A percentile compares a stretch with the other conserved stretches of the same genome.
Conservation (phyloP, 2,329 filamentous ascomycete genomes). For the Botrytis cinerea region DNA sequence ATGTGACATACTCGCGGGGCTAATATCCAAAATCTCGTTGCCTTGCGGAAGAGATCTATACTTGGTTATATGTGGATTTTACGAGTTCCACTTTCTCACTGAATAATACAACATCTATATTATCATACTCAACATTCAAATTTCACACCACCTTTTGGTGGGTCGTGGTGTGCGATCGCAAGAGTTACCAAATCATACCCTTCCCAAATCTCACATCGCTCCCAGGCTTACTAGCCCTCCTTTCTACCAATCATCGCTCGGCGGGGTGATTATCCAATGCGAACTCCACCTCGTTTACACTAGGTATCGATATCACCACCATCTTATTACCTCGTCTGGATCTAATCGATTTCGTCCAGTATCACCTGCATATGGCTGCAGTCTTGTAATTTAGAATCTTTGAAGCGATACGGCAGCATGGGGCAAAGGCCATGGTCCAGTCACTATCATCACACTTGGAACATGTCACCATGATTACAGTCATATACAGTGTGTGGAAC, state of each 20-base stretch:
- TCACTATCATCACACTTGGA: background rate
- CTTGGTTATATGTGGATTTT: constrained; percentile 13
- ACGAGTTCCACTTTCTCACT: constrained; percentile 5
- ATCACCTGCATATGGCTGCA: background rate
- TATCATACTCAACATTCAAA: background rate
- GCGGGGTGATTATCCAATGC: background rate
- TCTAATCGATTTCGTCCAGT: background rate
- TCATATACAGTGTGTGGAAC: constrained; percentile 1
- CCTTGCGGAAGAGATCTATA: constrained; percentile 19
- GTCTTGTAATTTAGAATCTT: background rate
- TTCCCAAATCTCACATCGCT: constrained; percentile 10
- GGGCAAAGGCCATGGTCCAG: background rate
- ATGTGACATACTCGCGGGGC: constrained; percentile 9
- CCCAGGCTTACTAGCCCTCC: background rate
- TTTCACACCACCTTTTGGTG: background rate
- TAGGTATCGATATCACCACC: background rate
- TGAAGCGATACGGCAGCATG: constrained; percentile 2
- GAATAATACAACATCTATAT: background rate
- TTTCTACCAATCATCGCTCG: constrained; percentile 18
- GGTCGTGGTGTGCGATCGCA: background rate
- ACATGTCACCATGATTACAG: constrained; percentile 3
- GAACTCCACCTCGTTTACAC: background rate
- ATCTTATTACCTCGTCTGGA: background rate
- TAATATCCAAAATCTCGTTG: constrained; percentile 22
- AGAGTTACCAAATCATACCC: background rate